These are phyloP conservation scores for Cymbidium sinense DNA, from an alignment of 106 monocot genomes.

Conservation along the genomic window DNA sequence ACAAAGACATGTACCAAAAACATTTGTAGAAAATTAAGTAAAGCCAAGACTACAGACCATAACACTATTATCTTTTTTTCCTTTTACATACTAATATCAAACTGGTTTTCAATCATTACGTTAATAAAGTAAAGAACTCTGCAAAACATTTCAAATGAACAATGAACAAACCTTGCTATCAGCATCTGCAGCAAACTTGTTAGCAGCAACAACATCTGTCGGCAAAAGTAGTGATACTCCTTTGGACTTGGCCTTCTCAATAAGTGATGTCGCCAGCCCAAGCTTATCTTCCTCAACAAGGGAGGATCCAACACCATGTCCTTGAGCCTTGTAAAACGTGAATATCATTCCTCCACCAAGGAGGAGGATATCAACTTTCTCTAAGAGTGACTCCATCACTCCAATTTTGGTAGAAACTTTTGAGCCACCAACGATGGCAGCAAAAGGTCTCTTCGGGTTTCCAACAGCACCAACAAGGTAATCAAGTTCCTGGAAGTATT, in stretches of 20 bases:
- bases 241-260: conserved; percentile 64
- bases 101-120: neutral
- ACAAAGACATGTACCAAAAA: too few species aligned
- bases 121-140: neutral
- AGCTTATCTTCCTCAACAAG: conserved; percentile 71
- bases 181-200: conserved; percentile 76
- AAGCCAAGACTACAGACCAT: neutral
- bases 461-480: conserved; percentile 63
- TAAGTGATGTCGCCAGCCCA: conserved; percentile 48
- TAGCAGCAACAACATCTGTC: conserved; percentile 47
- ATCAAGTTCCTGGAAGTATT: conserved; percentile 58
- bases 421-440: conserved; percentile 70
- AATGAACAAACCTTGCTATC: conserved; percentile 46
- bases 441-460: conserved; percentile 65
- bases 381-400: conserved; percentile 56
- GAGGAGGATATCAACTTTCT: conserved; percentile 58
- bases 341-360: conserved; percentile 73
- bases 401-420: conserved; percentile 70
- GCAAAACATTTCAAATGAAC: too few species aligned
- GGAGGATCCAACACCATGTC: conserved; percentile 48
- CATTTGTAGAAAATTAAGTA: neutral
- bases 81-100: neutral
- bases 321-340: conserved; percentile 77
- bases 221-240: conserved; percentile 52
- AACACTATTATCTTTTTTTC: neutral